Evolutionary conservation across 2,329 filamentous ascomycete genomes (phyloP), one percentile per base, ranked within the genome.

Genomic region (Fusarium sp.): DNA sequence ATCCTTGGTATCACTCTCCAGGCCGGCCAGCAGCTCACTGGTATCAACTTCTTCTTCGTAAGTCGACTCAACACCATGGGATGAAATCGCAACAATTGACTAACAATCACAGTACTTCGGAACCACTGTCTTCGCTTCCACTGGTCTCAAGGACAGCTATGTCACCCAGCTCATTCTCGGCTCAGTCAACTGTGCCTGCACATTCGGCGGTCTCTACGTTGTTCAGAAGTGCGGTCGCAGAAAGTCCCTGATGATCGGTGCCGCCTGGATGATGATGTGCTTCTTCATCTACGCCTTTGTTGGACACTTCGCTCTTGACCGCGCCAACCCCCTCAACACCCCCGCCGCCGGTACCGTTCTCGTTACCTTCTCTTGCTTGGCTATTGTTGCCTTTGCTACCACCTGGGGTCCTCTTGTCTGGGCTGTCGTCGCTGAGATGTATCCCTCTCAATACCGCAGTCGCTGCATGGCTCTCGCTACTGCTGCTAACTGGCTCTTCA

Each of bases 321-420:
- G 77, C 8, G 51, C 55, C 3, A 69, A 87, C 74, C 84, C 86
- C 64, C 72, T 81, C 81, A 84, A 80, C 70, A 85, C 84, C 0
- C 84, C 87, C 33, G 77, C 80, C 15, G 84, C 87, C 11, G 91
- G 91, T 28, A 84, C 87, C 7, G 87, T 87, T 44, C 88, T 93
- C 74, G 91, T 93, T 48, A 86, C 91, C 59, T 92, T 92, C 79
- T 91, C 91, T 1, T 92, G 91, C 76, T 84, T 93, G 44, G 91
- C 91, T 78, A 92, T 92, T 63, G 88, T 86, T 24, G 90, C 87
- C 7, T 92, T 91, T 70, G 90, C 90, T n/a, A 89, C 87, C 69
- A 92, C 90, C 18, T 93, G 91, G 91, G 91, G 91, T 28, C 91
- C 91, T 2, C 87, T 92, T 13, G 86, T 92, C 28, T 93, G 91